Percentiles rank a stretch among this genome's conserved stretches.
Evolutionary conservation across 768 basidiomycete genomes (phyloP).

Genomic region (Leccinum subgranulosum): DNA sequence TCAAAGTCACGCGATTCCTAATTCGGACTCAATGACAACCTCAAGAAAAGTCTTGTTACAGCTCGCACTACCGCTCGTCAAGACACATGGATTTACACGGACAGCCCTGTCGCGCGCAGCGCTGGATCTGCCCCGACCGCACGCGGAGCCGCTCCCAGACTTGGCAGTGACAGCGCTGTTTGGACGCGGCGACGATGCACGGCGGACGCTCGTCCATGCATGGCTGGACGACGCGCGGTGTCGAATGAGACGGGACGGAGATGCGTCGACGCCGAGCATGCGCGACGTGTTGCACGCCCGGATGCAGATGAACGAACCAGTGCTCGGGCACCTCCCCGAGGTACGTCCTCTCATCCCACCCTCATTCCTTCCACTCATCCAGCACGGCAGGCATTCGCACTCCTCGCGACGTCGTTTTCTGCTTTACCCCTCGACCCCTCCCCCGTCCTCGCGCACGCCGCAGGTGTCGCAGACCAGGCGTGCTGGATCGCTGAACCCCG

Average conservation of each 20-base stretch:
- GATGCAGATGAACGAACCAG: conserved; percentile 65
- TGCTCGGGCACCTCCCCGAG: conserved; percentile 63
- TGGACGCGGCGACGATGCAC: conserved; percentile 64
- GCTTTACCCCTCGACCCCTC: conserved; percentile 54
- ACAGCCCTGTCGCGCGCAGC: conserved; percentile 64
- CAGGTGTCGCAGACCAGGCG: conserved; percentile 64
- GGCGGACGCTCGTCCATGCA: conserved; percentile 60
- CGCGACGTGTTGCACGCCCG: conserved; percentile 53
- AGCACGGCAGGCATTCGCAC: conserved; percentile 60
- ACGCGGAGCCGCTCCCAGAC: conserved; percentile 63
- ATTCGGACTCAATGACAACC: conserved; percentile 4
- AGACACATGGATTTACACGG: conserved; percentile 71
- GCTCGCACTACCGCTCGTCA: conserved; percentile 61
- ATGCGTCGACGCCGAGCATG: conserved; percentile 27
- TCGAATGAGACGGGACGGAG: conserved; percentile 40
- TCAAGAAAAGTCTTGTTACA: conserved; percentile 43
- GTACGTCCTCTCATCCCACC: conserved; percentile 35
- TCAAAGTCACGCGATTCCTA: not conserved
- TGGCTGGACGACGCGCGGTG: conserved; percentile 69
- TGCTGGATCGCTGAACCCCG: conserved; percentile 56
- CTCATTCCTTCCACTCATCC: not conserved
- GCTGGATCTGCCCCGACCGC: conserved; percentile 47
- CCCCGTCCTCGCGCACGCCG: conserved; percentile 60
- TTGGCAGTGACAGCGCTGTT: conserved; percentile 70
- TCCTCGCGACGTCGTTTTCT: conserved; percentile 53